Evolutionary conservation across 2,329 filamentous ascomycete genomes (phyloP).

Genomic region (Colletotrichum eremochloae): DNA sequence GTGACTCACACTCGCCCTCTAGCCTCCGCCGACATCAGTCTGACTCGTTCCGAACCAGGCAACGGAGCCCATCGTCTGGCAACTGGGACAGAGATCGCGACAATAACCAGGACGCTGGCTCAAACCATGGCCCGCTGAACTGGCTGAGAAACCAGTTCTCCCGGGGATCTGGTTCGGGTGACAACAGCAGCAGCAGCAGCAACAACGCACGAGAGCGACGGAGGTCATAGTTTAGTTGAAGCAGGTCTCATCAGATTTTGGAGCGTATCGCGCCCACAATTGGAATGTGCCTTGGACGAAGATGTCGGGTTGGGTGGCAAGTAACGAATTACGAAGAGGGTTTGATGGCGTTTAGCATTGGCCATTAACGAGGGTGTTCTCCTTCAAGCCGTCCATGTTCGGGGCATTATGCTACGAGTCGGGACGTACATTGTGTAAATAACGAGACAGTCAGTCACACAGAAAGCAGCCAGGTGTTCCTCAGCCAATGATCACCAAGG

Average conservation of each 20-base stretch:
- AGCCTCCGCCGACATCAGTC: constrained; percentile 50
- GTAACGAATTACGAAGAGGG: constrained; percentile 39
- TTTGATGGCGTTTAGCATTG: constrained; percentile 40
- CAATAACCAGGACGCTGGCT: constrained; percentile 50
- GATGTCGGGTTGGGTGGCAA: background rate
- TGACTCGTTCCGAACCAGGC: constrained; percentile 50
- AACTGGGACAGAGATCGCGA: constrained; percentile 48
- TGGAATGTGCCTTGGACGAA: background rate
- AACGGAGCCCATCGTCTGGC: constrained; percentile 56
- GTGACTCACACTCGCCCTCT: constrained; percentile 56
- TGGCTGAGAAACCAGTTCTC: constrained; percentile 61
- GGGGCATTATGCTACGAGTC: background rate
- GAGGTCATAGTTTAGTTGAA: background rate
- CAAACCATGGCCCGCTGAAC: constrained; percentile 55
- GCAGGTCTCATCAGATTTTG: background rate
- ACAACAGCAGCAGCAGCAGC: background rate
- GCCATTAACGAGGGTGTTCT: background rate
- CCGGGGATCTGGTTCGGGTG: constrained; percentile 41
- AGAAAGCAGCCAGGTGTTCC: constrained; percentile 5
- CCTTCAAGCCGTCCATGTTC: constrained; percentile 5
- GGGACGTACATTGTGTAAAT: constrained; percentile 30
- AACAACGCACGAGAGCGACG: constrained; percentile 25
- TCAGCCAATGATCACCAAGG: background rate
- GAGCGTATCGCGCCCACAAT: background rate
- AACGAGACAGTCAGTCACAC: background rate